phyloP scores from a whole-genome alignment of 495 filamentous ascomycete genomes.

The Cairneyella variabilis region DNA sequence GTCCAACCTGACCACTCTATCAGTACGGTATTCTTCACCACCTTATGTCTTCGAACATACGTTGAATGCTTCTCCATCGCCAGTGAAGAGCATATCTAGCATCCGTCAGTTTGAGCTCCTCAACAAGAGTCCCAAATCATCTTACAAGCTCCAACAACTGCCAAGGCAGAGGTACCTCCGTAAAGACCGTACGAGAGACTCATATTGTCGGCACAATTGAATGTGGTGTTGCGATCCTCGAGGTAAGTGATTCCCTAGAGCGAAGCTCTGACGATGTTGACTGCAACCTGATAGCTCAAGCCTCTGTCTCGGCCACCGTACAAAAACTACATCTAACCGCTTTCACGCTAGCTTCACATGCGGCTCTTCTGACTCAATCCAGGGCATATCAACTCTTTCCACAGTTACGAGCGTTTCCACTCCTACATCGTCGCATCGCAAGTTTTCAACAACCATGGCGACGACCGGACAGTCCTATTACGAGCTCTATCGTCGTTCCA shows the following conservation, averaged over 20 bases:
- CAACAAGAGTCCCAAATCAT: slow-evolving; percentile 14
- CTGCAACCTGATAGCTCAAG: slow-evolving; percentile 1
- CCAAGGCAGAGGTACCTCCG: slow-evolving; percentile 64
- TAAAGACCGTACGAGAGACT: slow-evolving; percentile 63
- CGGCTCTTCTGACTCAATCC: slow-evolving; percentile 13
- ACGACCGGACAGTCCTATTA: slow-evolving; percentile 60
- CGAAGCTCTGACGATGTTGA: no score
- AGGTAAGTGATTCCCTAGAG: background rate
- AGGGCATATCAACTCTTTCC: background rate
- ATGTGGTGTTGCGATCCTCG: background rate
- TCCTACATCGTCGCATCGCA: slow-evolving; percentile 19
- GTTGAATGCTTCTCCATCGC: slow-evolving; percentile 94
- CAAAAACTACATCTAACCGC: slow-evolving; percentile 10
- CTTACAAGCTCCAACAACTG: slow-evolving; percentile 87
- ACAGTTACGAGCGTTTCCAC: background rate
- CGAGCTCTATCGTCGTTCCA: slow-evolving; percentile 96
- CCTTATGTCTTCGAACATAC: slow-evolving; percentile 48
- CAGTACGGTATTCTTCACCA: background rate
- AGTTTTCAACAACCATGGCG: slow-evolving; percentile 19
- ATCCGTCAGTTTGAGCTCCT: slow-evolving; percentile 33
- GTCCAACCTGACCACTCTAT: slow-evolving; percentile 63
- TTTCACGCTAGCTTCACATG: no score
- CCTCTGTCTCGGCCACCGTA: slow-evolving; percentile 11
- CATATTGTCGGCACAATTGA: slow-evolving; percentile 38
- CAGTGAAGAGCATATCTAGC: slow-evolving; percentile 95